Base-by-base conservation (phyloP, 805 yeast species). In the Wickerhamomyces alni region DNA sequence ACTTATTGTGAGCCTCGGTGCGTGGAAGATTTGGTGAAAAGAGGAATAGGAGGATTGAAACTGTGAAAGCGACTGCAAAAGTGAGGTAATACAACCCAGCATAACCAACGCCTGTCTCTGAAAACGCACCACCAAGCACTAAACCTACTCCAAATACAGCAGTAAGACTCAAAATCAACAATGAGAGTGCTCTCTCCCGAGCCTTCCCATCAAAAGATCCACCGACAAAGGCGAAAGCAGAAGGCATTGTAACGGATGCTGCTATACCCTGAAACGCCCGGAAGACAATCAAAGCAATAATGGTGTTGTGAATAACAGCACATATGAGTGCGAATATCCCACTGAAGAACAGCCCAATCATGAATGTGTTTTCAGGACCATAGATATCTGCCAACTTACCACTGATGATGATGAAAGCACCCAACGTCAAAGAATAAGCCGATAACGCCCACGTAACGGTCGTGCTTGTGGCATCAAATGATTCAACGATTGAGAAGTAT, bases 201-300 rank as follows among this genome's bases (percentile, higher is more conserved):
- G 47, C 40, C 22, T 53, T 48, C 1, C 61, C 66, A 5, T 44
- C 36, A 37, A 57, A 63, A 19, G 56, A 51, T 33, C 54, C 44
- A 0, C 62, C 63, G 6, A 63, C 56, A 12, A 65, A 36, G 0
- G 66, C 63, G 35, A 57, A 62, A 5, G 62, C 52, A 8, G 62
- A 51, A 2, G 75, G 75, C 15, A 71, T 52, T 8, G 66, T 41
- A 5, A 65, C 58, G 1, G 74, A 63, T 1, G 66, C 75, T 15
- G 65, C 59, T 7, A 69, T 48, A 12, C 75, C 75, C 46, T 70
- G 75, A 1, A 71, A 37, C 1, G 74, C 72, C 45, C 75, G 55
- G 37, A 71, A 59, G 0, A 70, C 62, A 36, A 69, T 64, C 36
- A 70, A 48, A 1, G 55, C 67, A 33, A 57, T 63, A 36, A 54